Conservation (phyloP, 768 basidiomycete genomes). For the Lyophyllum semitale region DNA sequence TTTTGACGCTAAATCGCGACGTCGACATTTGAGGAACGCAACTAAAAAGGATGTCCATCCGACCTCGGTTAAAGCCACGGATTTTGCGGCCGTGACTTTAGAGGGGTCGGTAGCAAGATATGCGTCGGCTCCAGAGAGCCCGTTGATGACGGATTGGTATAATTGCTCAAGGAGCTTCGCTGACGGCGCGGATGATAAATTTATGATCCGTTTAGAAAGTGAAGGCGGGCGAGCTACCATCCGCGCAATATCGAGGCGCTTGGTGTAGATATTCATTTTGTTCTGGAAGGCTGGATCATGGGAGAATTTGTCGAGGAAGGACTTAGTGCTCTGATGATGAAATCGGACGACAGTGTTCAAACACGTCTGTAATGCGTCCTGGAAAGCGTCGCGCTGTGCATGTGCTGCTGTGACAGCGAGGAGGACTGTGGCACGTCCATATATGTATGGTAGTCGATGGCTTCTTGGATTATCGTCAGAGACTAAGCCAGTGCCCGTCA, state of each 20-base stretch:
- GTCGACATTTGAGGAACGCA: conserved; percentile 58
- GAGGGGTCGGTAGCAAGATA: conserved; percentile 52
- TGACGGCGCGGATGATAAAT: conserved; percentile 39
- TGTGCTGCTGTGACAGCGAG: conserved; percentile 61
- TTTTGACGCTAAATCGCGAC: conserved; percentile 56
- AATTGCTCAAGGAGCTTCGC: conserved; percentile 40
- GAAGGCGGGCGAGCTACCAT: conserved; percentile 50
- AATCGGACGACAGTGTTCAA: conserved; percentile 40
- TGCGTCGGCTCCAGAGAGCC: conserved; percentile 49
- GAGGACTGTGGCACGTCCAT: conserved; percentile 41
- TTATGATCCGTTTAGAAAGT: conserved; percentile 51
- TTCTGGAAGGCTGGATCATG: conserved; percentile 33
- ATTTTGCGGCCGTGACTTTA: conserved; percentile 34
- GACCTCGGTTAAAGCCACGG: conserved; percentile 54
- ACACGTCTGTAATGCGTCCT: conserved; percentile 49
- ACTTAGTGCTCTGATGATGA: conserved; percentile 30
- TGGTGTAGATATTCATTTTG: conserved; percentile 47
- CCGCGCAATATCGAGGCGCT: conserved; percentile 51
- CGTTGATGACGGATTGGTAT: conserved; percentile 53
- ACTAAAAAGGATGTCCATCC: conserved; percentile 69
- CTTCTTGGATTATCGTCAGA: conserved; percentile 22
- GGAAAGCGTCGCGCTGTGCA: conserved; percentile 60
- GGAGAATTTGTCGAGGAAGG: conserved; percentile 41
- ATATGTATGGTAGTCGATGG: conserved; percentile 17
- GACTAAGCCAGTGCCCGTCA: conserved; percentile 11